Percentiles rank a stretch among this genome's conserved stretches.
phyloP scores from a whole-genome alignment of 805 yeast species.

The Zygoascus bituminiphila region DNA sequence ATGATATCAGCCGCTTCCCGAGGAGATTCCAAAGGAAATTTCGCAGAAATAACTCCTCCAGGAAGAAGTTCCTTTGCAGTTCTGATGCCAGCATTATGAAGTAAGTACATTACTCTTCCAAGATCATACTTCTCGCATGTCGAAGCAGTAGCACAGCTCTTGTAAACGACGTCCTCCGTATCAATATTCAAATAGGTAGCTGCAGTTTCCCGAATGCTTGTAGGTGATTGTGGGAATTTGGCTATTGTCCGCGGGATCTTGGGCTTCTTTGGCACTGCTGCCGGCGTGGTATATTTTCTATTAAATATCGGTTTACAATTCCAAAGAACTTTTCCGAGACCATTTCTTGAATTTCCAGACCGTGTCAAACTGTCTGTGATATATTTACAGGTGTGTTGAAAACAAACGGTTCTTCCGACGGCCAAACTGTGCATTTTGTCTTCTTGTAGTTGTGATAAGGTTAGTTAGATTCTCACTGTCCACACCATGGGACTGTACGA shows the following conservation, averaged over 20 bases:
- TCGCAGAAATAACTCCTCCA: conserved; percentile 58
- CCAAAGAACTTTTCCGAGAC: no score
- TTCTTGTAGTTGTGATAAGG: no score
- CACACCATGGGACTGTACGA: not conserved
- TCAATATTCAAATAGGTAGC: not conserved
- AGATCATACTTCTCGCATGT: conserved; percentile 67
- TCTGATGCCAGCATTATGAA: conserved; percentile 32
- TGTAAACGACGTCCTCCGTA: not conserved
- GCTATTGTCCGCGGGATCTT: not conserved
- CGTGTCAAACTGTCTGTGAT: no score
- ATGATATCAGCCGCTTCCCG: conserved; percentile 44
- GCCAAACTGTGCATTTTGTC: no score
- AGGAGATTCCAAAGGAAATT: conserved; percentile 30
- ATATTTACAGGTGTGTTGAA: no score
- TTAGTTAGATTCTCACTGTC: no score
- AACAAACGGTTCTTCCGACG: no score
- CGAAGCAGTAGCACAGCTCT: conserved; percentile 59
- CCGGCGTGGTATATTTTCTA: no score
- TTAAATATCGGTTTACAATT: no score
- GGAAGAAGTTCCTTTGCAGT: conserved; percentile 42
- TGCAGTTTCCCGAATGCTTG: not conserved
- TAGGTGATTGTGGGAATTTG: not conserved
- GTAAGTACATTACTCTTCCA: conserved; percentile 32
- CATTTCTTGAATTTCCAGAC: no score
- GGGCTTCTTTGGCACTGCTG: not conserved